These are phyloP conservation scores for Russula sp. DNA, from an alignment of 768 basidiomycete genomes.

Conservation along the genomic window DNA sequence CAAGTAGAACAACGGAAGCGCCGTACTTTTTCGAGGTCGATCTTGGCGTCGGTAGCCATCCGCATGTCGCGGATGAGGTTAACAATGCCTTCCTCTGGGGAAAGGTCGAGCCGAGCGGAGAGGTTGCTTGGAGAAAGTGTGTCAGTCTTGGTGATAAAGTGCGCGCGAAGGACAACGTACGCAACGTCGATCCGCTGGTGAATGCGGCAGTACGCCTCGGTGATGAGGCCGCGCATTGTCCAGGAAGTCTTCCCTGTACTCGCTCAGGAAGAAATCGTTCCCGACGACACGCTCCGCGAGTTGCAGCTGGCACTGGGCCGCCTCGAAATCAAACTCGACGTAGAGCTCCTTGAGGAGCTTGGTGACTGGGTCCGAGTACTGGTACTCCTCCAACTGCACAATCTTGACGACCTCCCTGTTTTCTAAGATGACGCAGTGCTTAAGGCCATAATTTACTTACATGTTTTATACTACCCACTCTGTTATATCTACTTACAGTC, in stretches of 20 bases:
- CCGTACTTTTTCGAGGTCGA: conserved; percentile 87
- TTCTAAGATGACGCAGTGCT: too few species aligned
- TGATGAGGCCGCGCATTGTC: conserved; percentile 93
- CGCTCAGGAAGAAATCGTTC: conserved; percentile 91
- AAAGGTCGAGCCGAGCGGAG: conserved; percentile 87
- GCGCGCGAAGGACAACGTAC: conserved; percentile 35
- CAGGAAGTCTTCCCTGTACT: conserved; percentile 89
- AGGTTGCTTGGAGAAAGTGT: conserved; percentile 54
- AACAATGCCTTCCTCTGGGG: conserved; percentile 91
- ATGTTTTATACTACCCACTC: too few species aligned
- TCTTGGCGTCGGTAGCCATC: conserved; percentile 96
- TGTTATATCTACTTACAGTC: too few species aligned
- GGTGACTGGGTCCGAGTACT: conserved; percentile 72
- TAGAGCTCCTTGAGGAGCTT: conserved; percentile 91
- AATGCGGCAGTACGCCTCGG: conserved; percentile 96
- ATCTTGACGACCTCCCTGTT: conserved; percentile 80
- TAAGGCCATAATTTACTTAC: too few species aligned
- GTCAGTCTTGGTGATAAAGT: background rate
- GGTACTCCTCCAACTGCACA: conserved; percentile 51
- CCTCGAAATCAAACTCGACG: conserved; percentile 93
- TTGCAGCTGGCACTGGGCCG: conserved; percentile 77
- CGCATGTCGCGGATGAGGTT: conserved; percentile 96
- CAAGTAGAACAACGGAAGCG: conserved; percentile 41
- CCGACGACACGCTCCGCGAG: conserved; percentile 76
- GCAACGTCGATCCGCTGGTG: conserved; percentile 88